Conservation (phyloP, 495 filamentous ascomycete species). For the Oleoguttula mirabilis region DNA sequence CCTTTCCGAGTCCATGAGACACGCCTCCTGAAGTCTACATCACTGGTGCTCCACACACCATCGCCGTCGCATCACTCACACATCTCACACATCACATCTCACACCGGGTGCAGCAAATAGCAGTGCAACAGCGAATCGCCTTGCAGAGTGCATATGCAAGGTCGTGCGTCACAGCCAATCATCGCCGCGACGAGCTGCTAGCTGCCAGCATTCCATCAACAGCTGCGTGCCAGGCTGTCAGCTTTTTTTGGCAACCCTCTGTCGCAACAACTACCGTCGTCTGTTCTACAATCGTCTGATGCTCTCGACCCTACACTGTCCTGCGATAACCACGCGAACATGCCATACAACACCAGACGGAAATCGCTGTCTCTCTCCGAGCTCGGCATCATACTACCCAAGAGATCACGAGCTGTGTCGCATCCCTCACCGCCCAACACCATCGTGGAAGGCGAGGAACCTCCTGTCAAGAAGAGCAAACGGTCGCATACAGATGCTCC, state of each 20-base stretch:
- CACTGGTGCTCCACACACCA: too few relatives aligned
- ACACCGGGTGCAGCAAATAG: too few relatives aligned
- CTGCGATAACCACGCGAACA: conserved; percentile 31
- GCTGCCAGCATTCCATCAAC: conserved; percentile 2
- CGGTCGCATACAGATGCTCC: conserved; percentile 49
- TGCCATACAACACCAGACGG: conserved; percentile 96
- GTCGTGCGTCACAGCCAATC: neutral
- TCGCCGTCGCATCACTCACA: too few relatives aligned
- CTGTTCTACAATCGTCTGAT: too few relatives aligned
- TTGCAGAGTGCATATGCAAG: conserved; percentile 2
- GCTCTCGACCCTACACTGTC: too few relatives aligned
- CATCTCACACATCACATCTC: too few relatives aligned
- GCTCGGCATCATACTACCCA: conserved; percentile 83
- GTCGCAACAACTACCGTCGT: conserved; percentile 1
- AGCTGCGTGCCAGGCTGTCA: neutral
- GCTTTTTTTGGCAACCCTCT: conserved; percentile 2
- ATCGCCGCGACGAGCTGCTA: neutral
- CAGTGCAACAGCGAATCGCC: too few relatives aligned
- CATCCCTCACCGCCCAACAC: conserved; percentile 53
- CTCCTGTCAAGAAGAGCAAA: conserved; percentile 74
- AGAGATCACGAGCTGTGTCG: conserved; percentile 46
- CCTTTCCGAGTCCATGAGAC: too few relatives aligned
- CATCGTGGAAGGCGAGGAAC: conserved; percentile 41
- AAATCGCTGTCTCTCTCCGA: conserved; percentile 92
- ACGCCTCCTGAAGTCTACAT: too few relatives aligned